Evolutionary conservation across 148 eudicot genomes (phyloP), one percentile per base, ranked within the genome.

Genomic region (Nepenthes gracilis): DNA sequence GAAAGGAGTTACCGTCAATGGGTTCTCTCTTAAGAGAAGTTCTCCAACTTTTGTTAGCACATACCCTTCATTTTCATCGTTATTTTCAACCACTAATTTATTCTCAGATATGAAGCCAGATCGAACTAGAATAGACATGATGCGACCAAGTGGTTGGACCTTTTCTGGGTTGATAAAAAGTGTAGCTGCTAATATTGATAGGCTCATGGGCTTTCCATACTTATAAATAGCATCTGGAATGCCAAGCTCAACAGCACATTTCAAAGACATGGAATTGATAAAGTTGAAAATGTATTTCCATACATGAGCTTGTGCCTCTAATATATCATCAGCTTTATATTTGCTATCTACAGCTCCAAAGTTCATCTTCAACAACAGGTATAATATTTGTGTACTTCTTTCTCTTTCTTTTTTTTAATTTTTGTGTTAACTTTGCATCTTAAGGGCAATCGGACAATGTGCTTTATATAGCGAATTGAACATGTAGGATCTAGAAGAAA

Each of bases 201-300:
- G 67, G 1, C 58, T 70, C 43, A 73, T 73, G 51, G 74, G 71
- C 5, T 70, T 51, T 63, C 75, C 70, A 57, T 73, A 67, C 56
- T 62, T 70, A 36, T 75, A 54, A 6, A 70, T 70, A 6, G 62
- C 48, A 56, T 75, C 75, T 0, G 65, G 65, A 12, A 78, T 78
- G 40, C 66, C 48, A 6, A 78, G 62, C 9, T 78, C n/a, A 33
- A 67, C 6, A 0, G 78, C 78, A 57, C 81, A 73, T 54, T 70
- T 78, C 12, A 78, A 43, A 15, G 81, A 73, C 66, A 65, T 65
- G 2, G 81, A 70, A n/a, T 65, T 67, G 1, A 53, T 43, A 47
- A 47, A 78, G 53, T 9, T 12, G 13, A 57, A 54, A 5, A 56
- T 32, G n/a, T 74, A 64, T 36, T 63, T 70, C 64, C 67, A 64